A percentile compares a stretch with the other conserved stretches of the same genome.
phyloP scores from a whole-genome alignment of 495 filamentous ascomycete species.

The Baudoinia panamericana region DNA sequence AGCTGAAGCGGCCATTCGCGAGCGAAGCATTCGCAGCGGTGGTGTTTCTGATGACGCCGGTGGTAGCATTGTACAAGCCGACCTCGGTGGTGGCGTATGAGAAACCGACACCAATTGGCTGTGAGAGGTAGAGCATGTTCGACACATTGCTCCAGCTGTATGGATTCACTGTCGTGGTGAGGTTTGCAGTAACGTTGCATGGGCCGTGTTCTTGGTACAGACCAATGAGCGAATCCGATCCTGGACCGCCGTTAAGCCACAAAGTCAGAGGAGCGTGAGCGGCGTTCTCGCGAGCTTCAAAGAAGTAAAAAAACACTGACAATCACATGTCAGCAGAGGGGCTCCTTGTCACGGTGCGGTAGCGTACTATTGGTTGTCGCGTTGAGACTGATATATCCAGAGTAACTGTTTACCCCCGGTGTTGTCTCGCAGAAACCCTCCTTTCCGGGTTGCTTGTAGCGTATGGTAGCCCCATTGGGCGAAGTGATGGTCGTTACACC shows the following conservation, averaged over 20 bases:
- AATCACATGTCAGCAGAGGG: conserved; percentile 4
- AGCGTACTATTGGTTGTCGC: conserved; percentile 3
- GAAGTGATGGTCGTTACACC: conserved; percentile 31
- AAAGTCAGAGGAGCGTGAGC: conserved; percentile 20
- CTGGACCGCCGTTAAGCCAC: conserved; percentile 39
- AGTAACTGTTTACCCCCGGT: conserved; percentile 24
- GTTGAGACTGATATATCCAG: conserved; percentile 10
- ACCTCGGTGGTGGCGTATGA: conserved; percentile 37
- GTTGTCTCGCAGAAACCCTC: conserved; percentile 36
- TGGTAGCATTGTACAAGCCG: conserved; percentile 22
- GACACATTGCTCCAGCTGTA: conserved; percentile 62
- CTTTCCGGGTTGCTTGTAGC: conserved; percentile 41
- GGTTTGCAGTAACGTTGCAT: conserved; percentile 40
- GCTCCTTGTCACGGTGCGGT: not conserved
- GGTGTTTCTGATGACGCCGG: conserved; percentile 34
- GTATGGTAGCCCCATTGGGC: conserved; percentile 40
- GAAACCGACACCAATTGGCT: conserved; percentile 50
- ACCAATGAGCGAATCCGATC: conserved; percentile 52
- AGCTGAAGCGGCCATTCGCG: conserved; percentile 37
- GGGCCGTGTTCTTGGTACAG: conserved; percentile 57
- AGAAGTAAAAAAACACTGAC: conserved; percentile 22
- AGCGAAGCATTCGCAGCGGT: conserved; percentile 30
- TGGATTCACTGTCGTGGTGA: conserved; percentile 41
- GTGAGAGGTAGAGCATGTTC: conserved; percentile 64
- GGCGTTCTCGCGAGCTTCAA: conserved; percentile 20